A percentile compares a stretch with the other conserved stretches of the same genome.
phyloP scores from a whole-genome alignment of 2,329 filamentous ascomycete genomes.

The Claviceps lovelessii region DNA sequence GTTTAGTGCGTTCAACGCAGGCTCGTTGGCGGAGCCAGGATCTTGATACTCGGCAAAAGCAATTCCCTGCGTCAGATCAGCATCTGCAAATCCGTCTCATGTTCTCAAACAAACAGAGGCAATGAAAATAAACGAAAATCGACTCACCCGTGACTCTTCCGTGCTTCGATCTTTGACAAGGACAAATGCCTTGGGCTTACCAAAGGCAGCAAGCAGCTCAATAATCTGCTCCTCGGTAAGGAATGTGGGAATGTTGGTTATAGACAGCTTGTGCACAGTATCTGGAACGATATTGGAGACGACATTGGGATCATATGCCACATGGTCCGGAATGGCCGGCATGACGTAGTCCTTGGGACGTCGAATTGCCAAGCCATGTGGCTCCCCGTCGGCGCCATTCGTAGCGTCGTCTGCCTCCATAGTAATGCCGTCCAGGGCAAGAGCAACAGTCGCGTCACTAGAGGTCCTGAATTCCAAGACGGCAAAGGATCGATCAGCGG shows the following conservation, averaged over 20 bases:
- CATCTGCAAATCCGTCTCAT: constrained; percentile 16
- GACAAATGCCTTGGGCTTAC: constrained; percentile 81
- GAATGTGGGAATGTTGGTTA: constrained; percentile 77
- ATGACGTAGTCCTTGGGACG: constrained; percentile 97
- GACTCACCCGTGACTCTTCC: constrained; percentile 65
- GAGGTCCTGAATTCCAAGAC: constrained; percentile 82
- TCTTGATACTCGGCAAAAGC: constrained; percentile 94
- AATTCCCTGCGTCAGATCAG: constrained; percentile 51
- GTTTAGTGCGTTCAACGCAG: constrained; percentile 81
- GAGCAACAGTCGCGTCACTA: constrained; percentile 76
- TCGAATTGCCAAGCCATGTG: constrained; percentile 55
- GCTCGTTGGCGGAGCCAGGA: constrained; percentile 52
- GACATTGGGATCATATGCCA: constrained; percentile 58
- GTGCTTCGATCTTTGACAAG: constrained; percentile 76
- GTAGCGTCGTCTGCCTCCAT: constrained; percentile 62
- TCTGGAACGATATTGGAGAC: constrained; percentile 75
- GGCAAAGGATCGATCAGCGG: constrained; percentile 65
- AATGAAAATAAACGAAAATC: not conserved
- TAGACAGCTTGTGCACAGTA: constrained; percentile 86
- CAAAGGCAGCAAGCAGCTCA: constrained; percentile 81
- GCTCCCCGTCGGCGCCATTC: constrained; percentile 38
- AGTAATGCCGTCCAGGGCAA: constrained; percentile 76
- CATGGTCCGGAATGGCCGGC: constrained; percentile 60
- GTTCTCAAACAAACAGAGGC: not conserved
- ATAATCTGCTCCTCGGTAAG: constrained; percentile 83